A percentile compares a stretch with the other conserved stretches of the same genome.
These are phyloP conservation scores for Acacia acuminata DNA, from an alignment of 306 rosid genomes.

Conservation along the genomic window DNA sequence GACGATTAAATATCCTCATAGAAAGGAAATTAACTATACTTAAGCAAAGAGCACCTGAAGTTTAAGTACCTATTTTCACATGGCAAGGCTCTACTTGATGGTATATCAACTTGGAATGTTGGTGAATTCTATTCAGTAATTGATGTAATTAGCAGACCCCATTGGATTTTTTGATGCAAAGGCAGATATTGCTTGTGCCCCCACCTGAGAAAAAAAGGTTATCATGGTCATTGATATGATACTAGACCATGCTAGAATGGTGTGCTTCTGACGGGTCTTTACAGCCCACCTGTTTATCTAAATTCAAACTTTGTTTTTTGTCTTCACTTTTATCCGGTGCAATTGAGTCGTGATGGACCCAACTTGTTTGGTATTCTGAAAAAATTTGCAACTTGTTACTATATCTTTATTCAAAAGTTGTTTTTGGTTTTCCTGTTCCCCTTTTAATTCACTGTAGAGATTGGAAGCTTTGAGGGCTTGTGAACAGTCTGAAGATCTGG, in stretches of 20 bases:
- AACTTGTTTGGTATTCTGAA: constrained; percentile 13
- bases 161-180: not conserved
- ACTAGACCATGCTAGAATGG: constrained; percentile 23
- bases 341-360: constrained; percentile 17
- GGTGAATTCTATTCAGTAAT: not conserved
- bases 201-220: not conserved
- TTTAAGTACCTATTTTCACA: constrained; percentile 2
- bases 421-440: constrained; percentile 44
- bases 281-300: constrained; percentile 2
- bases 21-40: not conserved
- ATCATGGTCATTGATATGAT: not conserved
- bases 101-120: not conserved
- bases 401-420: constrained; percentile 43
- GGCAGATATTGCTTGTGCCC: not conserved
- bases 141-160: not conserved
- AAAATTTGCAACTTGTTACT: not conserved
- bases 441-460: constrained; percentile 64
- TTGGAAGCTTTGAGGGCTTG: constrained; percentile 40
- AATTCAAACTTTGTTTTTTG: constrained; percentile 1
- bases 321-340: constrained; percentile 2
- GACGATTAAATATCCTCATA: constrained; percentile 5
- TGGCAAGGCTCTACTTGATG: not conserved
- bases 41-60: not conserved
- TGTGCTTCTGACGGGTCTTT: constrained; percentile 1
- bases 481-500: constrained; percentile 41